phyloP scores from a whole-genome alignment of 805 yeast genomes.

The Lachancea lanzarotensis region DNA sequence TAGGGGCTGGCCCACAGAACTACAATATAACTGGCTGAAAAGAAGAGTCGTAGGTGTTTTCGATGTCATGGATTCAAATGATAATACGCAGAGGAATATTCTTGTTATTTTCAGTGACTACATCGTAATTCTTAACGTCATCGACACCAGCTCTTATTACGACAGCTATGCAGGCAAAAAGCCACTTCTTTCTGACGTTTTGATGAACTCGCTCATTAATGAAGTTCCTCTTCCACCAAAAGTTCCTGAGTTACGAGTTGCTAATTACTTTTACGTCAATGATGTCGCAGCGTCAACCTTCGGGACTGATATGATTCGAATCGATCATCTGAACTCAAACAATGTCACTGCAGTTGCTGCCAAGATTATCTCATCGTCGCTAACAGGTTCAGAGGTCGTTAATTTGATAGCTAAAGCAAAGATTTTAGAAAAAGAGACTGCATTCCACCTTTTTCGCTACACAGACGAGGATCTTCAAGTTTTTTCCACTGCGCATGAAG shows the following conservation, averaged over 20 bases:
- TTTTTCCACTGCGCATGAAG: conserved; percentile 68
- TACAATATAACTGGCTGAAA: conserved; percentile 84
- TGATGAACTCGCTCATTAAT: conserved; percentile 86
- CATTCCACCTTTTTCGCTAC: conserved; percentile 76
- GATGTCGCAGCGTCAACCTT: conserved; percentile 46
- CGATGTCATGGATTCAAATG: conserved; percentile 37
- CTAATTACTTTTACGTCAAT: conserved; percentile 57
- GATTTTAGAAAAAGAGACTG: conserved; percentile 69
- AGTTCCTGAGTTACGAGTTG: conserved; percentile 65
- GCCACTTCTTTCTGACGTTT: conserved; percentile 66
- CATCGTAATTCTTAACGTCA: conserved; percentile 54
- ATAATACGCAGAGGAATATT: conserved; percentile 41
- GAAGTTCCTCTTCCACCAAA: conserved; percentile 64
- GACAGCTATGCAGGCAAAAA: conserved; percentile 17
- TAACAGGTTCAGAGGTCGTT: conserved; percentile 59
- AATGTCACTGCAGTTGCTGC: conserved; percentile 19
- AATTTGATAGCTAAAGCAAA: conserved; percentile 50
- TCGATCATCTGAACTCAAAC: conserved; percentile 16
- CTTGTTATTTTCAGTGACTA: conserved; percentile 78
- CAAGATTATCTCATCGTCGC: conserved; percentile 19
- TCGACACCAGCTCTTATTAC: conserved; percentile 35
- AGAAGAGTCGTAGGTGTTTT: conserved; percentile 78
- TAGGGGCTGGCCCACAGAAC: conserved; percentile 76
- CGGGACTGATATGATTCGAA: conserved; percentile 19
- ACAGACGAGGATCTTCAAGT: conserved; percentile 35